A percentile compares a stretch with the other conserved stretches of the same genome.
Evolutionary conservation across 371 early-diverging fungal genomes (phyloP).

Genomic region (Batrachochytrium dendrobatidis): DNA sequence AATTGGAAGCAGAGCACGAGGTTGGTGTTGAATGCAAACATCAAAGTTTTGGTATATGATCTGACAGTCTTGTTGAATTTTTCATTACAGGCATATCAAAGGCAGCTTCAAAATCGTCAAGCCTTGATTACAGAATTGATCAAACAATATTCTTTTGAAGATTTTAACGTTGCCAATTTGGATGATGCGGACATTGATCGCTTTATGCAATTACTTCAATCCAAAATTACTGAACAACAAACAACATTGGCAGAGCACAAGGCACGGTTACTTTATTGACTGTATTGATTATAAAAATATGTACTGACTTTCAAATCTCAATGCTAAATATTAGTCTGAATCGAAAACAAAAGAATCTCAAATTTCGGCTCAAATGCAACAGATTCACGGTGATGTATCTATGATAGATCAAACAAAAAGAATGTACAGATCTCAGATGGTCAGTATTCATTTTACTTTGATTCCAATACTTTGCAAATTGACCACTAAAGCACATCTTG

Average conservation of each 20-base stretch:
- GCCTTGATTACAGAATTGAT: conserved; percentile 10
- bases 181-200: conserved; percentile 6
- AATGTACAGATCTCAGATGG: conserved; percentile 10
- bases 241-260: neutral
- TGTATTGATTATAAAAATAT: neutral
- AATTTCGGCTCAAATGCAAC: conserved; percentile 5
- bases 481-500: too few species aligned
- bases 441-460: too few species aligned
- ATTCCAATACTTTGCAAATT: too few species aligned
- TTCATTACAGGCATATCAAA: conserved; percentile 18
- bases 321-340: neutral
- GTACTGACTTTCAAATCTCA: neutral
- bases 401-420: conserved; percentile 13
- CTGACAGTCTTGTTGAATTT: neutral
- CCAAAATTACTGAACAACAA: neutral
- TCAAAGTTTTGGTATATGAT: neutral
- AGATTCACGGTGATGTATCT: conserved; percentile 7
- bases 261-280: neutral
- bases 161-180: conserved; percentile 9
- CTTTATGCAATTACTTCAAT: conserved; percentile 7
- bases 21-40: conserved; percentile 1
- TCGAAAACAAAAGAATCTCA: neutral
- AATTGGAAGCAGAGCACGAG: conserved; percentile 25
- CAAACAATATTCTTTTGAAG: conserved; percentile 10
- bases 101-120: conserved; percentile 23